phyloP scores from a whole-genome alignment of 2,329 filamentous ascomycete genomes.

The Fusarium brachygibbosum region DNA sequence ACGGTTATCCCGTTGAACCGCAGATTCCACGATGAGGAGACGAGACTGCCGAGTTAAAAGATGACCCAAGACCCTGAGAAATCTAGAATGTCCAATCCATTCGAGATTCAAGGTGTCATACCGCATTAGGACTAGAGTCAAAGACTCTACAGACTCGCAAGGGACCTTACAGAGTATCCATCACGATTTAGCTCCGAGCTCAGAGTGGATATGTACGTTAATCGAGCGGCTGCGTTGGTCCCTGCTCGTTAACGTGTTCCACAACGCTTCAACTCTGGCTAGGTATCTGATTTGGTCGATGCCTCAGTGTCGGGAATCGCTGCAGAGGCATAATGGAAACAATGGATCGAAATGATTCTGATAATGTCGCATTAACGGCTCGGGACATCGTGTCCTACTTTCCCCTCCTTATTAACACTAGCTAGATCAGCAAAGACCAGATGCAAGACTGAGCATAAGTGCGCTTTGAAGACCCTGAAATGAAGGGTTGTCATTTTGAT shows the following conservation, averaged over 20 bases:
- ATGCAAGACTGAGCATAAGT: constrained; percentile 4
- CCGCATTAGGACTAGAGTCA: constrained; percentile 34
- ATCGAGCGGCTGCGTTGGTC: constrained; percentile 37
- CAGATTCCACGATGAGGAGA: background rate
- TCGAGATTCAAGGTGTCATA: constrained; percentile 17
- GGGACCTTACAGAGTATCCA: constrained; percentile 13
- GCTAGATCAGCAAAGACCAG: background rate
- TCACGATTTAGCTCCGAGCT: constrained; percentile 36
- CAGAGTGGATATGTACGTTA: constrained; percentile 31
- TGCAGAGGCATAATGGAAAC: background rate
- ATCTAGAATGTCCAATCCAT: constrained; percentile 23
- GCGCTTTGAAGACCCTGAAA: constrained; percentile 17
- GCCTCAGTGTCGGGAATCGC: background rate
- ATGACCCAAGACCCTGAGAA: constrained; percentile 29
- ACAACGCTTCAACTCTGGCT: constrained; percentile 10
- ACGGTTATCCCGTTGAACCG: background rate
- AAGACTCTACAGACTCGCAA: constrained; percentile 11
- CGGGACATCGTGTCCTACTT: background rate
- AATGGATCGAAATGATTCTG: background rate
- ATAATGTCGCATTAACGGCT: background rate
- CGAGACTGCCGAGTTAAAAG: background rate
- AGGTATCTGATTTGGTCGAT: constrained; percentile 6
- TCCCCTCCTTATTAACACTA: background rate
- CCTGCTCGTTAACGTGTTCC: constrained; percentile 28
- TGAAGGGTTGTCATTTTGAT: constrained; percentile 33